Evolutionary conservation across 164 flowering plant species (phyloP).

Genomic region (Chimonanthus salicifolius): DNA sequence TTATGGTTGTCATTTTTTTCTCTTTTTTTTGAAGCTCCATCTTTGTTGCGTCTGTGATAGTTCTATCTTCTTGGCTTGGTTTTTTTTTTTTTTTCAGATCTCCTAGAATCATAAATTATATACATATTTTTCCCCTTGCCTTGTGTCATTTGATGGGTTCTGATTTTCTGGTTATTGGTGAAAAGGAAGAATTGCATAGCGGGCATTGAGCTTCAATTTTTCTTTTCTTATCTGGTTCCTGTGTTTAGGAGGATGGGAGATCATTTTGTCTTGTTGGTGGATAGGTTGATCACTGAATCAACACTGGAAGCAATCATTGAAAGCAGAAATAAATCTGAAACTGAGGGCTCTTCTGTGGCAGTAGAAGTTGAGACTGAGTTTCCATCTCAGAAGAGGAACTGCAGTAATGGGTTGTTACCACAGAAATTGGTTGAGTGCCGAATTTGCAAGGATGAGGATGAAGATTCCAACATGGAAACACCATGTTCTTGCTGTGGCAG

Average conservation of each 20-base stretch:
- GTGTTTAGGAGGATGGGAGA: constrained; percentile 60
- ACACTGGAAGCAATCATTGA: constrained; percentile 52
- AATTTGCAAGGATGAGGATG: constrained; percentile 91
- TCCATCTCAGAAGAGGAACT: constrained; percentile 27
- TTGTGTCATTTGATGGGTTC: no score
- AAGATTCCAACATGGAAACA: constrained; percentile 62
- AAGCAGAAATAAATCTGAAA: constrained; percentile 27
- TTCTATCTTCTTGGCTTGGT: no score
- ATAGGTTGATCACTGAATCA: constrained; percentile 58
- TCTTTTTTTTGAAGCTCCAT: no score
- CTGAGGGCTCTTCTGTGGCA: constrained; percentile 14
- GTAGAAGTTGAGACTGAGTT: constrained; percentile 18
- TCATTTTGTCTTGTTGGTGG: constrained; percentile 71
- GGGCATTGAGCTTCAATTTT: no score
- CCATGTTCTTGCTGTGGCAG: constrained; percentile 89
- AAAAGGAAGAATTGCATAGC: not conserved
- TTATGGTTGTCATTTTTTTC: no score
- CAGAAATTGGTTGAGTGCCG: constrained; percentile 56
- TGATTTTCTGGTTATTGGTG: not conserved
- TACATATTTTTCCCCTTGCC: no score
- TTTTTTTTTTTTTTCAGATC: no score
- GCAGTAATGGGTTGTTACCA: constrained; percentile 22
- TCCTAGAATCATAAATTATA: no score
- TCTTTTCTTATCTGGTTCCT: not conserved
- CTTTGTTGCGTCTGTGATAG: no score